phyloP scores from a whole-genome alignment of 1,139 yeast genomes.

The Pichia sp. region DNA sequence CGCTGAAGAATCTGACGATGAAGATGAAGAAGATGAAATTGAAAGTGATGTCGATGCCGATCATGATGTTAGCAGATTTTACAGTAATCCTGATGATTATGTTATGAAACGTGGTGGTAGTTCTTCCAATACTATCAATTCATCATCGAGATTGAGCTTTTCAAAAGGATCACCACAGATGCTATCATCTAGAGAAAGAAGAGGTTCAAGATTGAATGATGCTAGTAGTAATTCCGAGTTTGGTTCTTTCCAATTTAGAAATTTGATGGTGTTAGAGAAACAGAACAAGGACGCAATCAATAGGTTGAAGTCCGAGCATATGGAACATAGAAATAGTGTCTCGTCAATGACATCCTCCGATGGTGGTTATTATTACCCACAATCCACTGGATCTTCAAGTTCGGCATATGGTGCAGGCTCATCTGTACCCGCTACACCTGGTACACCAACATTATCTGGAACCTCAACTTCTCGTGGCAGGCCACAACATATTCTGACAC shows the following conservation, averaged over 20 bases:
- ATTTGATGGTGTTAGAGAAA: conserved; percentile 84
- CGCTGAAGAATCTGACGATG: conserved; percentile 18
- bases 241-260: conserved; percentile 91
- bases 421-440: conserved; percentile 14
- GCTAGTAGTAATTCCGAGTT: conserved; percentile 63
- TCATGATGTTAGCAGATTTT: background rate
- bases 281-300: conserved; percentile 94
- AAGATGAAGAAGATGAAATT: conserved; percentile 18
- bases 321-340: conserved; percentile 43
- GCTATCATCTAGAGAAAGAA: conserved; percentile 28
- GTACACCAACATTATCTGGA: conserved; percentile 17
- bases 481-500: conserved; percentile 10
- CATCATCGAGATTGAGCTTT: conserved; percentile 29
- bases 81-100: background rate
- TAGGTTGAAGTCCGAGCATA: conserved; percentile 78
- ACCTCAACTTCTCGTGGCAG: conserved; percentile 14
- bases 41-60: conserved; percentile 12
- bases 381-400: conserved; percentile 19
- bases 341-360: conserved; percentile 32
- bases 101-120: conserved; percentile 23
- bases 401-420: conserved; percentile 4
- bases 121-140: conserved; percentile 29
- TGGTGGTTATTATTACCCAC: conserved; percentile 22
- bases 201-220: conserved; percentile 71
- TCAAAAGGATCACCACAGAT: conserved; percentile 20